Evolutionary conservation across 2,329 filamentous ascomycete species (phyloP).

Genomic region (Didymella exigua): DNA sequence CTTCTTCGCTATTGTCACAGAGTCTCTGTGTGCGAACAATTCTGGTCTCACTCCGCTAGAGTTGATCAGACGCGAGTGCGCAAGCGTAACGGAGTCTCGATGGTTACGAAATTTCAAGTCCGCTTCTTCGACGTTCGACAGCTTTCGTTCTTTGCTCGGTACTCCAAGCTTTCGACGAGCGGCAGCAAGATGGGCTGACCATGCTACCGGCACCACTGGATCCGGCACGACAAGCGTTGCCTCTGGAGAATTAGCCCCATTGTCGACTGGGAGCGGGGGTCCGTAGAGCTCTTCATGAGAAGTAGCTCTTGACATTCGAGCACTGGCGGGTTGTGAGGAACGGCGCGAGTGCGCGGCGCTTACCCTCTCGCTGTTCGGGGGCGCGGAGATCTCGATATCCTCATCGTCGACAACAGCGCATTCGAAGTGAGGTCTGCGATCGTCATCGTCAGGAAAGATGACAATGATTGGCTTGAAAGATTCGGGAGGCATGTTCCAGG

Average conservation of each 20-base stretch:
- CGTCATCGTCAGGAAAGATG: constrained; percentile 38
- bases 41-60: constrained; percentile 26
- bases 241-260: background rate
- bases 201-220: constrained; percentile 10
- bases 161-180: constrained; percentile 5
- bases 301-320: constrained; percentile 16
- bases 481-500: constrained; percentile 19
- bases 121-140: constrained; percentile 39
- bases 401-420: constrained; percentile 30
- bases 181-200: constrained; percentile 3
- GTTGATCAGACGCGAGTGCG: constrained; percentile 32
- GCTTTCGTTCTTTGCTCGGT: constrained; percentile 15
- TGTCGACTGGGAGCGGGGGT: background rate
- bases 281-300: constrained; percentile 18
- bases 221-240: constrained; percentile 11
- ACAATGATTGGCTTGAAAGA: constrained; percentile 34
- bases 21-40: constrained; percentile 31
- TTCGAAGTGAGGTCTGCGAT: constrained; percentile 11
- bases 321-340: constrained; percentile 31
- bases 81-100: constrained; percentile 41
- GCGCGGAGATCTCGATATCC: constrained; percentile 27
- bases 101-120: constrained; percentile 39
- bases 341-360: constrained; percentile 29
- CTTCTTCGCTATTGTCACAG: constrained; percentile 33
- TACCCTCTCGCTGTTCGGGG: constrained; percentile 40